A percentile compares a stretch with the other conserved stretches of the same genome.
Evolutionary conservation across 805 yeast species (phyloP).

Genomic region (Saccharomycopsis javanensis): DNA sequence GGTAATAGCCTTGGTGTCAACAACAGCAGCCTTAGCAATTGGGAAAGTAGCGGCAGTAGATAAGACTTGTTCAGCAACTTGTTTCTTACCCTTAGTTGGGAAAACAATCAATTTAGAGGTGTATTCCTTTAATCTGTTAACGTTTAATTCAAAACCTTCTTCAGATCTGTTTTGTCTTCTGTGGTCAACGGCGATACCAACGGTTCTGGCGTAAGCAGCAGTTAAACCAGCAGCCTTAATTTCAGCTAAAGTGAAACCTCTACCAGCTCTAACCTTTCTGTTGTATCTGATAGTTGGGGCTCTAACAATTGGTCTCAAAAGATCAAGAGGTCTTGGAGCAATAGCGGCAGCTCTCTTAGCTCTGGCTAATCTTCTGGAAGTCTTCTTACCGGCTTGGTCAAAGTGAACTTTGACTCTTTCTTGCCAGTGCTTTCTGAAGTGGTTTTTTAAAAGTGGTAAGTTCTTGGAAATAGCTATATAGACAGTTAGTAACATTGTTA

Average conservation of each 20-base stretch:
- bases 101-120: conserved; percentile 90
- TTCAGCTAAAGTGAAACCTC: conserved; percentile 98
- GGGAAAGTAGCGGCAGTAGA: conserved; percentile 82
- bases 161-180: conserved; percentile 98
- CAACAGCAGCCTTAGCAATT: conserved; percentile 67
- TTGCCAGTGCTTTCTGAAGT: conserved; percentile 99
- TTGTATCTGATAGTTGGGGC: conserved; percentile 98
- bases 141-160: conserved; percentile 91
- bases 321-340: conserved; percentile 97
- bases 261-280: conserved; percentile 99
- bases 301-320: conserved; percentile 95
- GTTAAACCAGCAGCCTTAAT: conserved; percentile 94
- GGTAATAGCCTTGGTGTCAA: conserved; percentile 79
- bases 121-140: conserved; percentile 94
- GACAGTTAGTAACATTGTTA: not conserved
- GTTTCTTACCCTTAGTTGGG: conserved; percentile 79
- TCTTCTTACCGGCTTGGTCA: conserved; percentile 99
- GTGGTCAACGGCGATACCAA: conserved; percentile 99
- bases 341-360: conserved; percentile 84
- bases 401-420: conserved; percentile 99
- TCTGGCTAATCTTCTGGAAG: conserved; percentile 91
- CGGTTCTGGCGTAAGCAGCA: conserved; percentile 92
- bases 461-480: conserved; percentile 88
- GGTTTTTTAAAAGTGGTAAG: conserved; percentile 98
- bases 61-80: conserved; percentile 69